A percentile compares a stretch with the other conserved stretches of the same genome.
Conservation (phyloP, 768 basidiomycete genomes). For the Cystofilobasidium bisporidii region DNA sequence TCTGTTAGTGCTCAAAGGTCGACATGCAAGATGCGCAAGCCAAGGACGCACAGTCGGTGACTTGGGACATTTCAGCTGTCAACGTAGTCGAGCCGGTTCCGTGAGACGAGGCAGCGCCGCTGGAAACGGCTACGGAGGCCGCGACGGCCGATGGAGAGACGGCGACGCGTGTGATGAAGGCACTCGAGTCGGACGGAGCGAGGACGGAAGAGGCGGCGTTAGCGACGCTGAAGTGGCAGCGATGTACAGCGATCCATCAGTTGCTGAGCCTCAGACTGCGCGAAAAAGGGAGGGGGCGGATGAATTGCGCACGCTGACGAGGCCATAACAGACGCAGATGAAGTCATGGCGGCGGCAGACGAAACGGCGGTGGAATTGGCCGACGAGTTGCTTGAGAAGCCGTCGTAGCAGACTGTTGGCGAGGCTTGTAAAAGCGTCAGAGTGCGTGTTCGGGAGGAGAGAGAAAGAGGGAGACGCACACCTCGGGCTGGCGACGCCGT, state of each 20-base stretch:
- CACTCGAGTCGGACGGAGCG: not conserved
- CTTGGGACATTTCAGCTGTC: not conserved
- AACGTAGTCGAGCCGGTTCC: no score
- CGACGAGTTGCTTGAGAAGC: no score
- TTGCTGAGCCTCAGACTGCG: no score
- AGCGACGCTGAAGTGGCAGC: not conserved
- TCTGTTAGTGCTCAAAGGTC: not conserved
- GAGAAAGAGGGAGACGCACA: not conserved
- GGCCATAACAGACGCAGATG: not conserved
- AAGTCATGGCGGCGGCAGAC: not conserved
- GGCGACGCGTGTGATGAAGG: not conserved
- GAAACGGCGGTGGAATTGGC: no score
- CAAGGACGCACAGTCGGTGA: not conserved
- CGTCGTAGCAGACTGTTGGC: not conserved
- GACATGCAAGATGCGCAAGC: no score
- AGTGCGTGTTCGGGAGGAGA: no score
- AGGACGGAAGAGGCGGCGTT: not conserved
- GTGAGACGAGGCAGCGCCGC: not conserved
- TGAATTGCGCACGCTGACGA: not conserved
- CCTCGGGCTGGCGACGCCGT: not conserved
- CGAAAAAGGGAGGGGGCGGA: no score
- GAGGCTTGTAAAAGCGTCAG: not conserved
- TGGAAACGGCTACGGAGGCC: not conserved
- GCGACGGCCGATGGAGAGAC: not conserved
- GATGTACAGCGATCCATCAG: no score